Conservation (phyloP, 768 basidiomycete species). For the Pleurotus djamor region DNA sequence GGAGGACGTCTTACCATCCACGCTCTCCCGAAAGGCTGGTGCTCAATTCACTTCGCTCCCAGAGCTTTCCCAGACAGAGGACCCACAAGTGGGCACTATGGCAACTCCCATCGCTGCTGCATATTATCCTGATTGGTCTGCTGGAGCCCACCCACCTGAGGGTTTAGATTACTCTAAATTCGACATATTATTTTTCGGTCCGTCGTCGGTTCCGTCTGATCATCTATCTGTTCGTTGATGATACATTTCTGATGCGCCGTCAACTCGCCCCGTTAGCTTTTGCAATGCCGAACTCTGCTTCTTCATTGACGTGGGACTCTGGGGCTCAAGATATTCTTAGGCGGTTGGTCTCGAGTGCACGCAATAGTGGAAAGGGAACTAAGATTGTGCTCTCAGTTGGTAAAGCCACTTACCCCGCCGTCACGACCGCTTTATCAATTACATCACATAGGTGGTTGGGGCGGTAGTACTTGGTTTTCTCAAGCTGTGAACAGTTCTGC, state of each 20-base stretch:
- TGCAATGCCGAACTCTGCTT: slow-evolving; percentile 61
- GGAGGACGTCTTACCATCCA: slow-evolving; percentile 48
- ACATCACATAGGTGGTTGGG: slow-evolving; percentile 60
- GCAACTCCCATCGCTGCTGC: slow-evolving; percentile 37
- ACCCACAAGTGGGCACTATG: slow-evolving; percentile 17
- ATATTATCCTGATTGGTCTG: slow-evolving; percentile 54
- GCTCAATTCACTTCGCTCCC: slow-evolving; percentile 13
- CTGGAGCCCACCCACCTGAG: slow-evolving; percentile 48
- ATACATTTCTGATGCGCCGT: not conserved
- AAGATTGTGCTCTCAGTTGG: slow-evolving; percentile 69
- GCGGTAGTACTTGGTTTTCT: slow-evolving; percentile 66
- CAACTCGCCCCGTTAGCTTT: slow-evolving; percentile 45
- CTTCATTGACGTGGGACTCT: slow-evolving; percentile 46
- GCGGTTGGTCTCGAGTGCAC: slow-evolving; percentile 54
- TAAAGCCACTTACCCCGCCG: slow-evolving; percentile 24
- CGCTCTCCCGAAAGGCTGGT: slow-evolving; percentile 35
- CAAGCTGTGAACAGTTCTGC: slow-evolving; percentile 47
- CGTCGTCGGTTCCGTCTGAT: slow-evolving; percentile 13
- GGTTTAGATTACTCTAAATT: slow-evolving; percentile 61
- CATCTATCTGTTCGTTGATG: not conserved
- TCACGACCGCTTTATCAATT: not conserved
- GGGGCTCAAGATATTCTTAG: slow-evolving; percentile 50
- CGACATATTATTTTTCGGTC: slow-evolving; percentile 67
- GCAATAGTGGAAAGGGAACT: slow-evolving; percentile 55
- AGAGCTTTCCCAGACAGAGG: not conserved